phyloP scores from a whole-genome alignment of 176 grass and related monocot genomes.

The Phyllostachys edulis region DNA sequence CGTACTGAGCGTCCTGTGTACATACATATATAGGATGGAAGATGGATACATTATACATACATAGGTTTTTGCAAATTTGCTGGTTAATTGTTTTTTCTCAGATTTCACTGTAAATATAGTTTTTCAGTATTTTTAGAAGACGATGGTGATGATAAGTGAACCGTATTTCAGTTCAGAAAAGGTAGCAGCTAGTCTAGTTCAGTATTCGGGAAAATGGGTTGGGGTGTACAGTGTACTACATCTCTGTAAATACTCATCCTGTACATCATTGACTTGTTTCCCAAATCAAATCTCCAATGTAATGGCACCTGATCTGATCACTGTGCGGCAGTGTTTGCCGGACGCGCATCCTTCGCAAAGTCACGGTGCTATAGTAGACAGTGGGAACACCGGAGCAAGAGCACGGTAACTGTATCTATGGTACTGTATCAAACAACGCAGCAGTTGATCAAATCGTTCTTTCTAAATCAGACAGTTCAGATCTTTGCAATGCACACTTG shows the following conservation, averaged over 20 bases:
- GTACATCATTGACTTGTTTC: neutral
- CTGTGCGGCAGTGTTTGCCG: neutral
- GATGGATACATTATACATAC: neutral
- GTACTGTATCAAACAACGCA: too few species aligned
- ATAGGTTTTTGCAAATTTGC: neutral
- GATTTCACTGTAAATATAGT: constrained; percentile 30
- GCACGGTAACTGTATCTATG: too few species aligned
- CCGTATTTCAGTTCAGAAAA: neutral
- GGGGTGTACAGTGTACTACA: neutral
- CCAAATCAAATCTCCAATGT: neutral
- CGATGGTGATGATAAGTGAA: neutral
- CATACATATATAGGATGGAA: neutral
- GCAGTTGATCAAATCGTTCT: too few species aligned
- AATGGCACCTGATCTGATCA: neutral
- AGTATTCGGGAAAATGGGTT: neutral
- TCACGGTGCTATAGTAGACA: too few species aligned
- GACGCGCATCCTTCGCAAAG: too few species aligned
- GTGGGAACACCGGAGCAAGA: too few species aligned
- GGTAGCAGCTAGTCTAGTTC: neutral
- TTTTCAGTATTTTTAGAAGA: neutral
- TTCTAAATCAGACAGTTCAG: too few species aligned
- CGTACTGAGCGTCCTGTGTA: too few species aligned
- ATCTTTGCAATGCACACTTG: too few species aligned
- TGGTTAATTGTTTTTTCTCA: neutral
- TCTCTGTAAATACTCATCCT: constrained; percentile 26